phyloP scores from a whole-genome alignment of 2,329 filamentous ascomycete species.

The Fusarium secorum region DNA sequence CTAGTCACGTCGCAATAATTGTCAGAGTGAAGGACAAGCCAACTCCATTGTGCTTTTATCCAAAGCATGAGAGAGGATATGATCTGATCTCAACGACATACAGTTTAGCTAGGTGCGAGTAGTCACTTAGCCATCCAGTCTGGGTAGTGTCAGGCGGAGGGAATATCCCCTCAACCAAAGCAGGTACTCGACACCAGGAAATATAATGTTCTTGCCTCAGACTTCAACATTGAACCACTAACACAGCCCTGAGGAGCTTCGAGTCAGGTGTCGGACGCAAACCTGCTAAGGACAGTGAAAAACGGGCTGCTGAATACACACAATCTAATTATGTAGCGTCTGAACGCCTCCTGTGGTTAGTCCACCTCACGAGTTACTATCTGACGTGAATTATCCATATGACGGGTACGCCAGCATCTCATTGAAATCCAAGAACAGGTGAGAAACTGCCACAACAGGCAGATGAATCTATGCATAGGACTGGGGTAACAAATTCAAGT shows the following conservation, averaged over 20 bases:
- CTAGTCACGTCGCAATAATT: not conserved
- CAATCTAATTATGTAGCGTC: not conserved
- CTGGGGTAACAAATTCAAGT: not conserved
- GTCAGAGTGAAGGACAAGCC: not conserved
- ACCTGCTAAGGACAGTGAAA: not conserved
- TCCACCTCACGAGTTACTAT: not conserved
- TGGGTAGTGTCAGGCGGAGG: not conserved
- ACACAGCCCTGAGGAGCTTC: not conserved
- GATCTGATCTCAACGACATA: no score
- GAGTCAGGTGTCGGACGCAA: not conserved
- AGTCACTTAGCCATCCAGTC: not conserved
- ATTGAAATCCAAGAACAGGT: not conserved
- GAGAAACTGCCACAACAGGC: not conserved
- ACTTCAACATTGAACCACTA: not conserved
- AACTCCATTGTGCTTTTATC: not conserved
- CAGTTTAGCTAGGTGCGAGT: not conserved
- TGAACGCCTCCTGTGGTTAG: not conserved
- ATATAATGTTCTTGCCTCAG: not conserved
- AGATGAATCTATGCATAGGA: not conserved
- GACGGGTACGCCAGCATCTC: not conserved
- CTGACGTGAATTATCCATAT: not conserved
- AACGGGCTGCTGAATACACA: not conserved
- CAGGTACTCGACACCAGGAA: not conserved
- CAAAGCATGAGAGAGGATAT: not conserved
- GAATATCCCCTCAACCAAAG: not conserved